A percentile compares a stretch with the other conserved stretches of the same genome.
Evolutionary conservation across 2,329 filamentous ascomycete genomes (phyloP).

Genomic region (Mollisia scopiformis): DNA sequence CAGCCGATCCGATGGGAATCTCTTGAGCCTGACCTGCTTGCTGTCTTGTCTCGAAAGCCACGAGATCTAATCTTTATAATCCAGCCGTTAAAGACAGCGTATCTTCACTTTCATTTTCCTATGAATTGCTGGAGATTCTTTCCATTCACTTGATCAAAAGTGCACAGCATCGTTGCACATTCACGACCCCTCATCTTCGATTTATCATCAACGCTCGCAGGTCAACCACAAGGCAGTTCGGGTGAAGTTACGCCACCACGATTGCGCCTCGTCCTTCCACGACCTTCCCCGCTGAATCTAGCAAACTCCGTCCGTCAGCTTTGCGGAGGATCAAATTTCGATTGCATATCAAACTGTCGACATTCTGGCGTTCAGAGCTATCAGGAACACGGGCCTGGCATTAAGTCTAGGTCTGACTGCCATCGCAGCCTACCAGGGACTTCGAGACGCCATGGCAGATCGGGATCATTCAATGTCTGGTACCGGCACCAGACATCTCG

Average conservation of each 20-base stretch:
- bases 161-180: background rate
- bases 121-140: background rate
- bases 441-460: slow-evolving; percentile 45
- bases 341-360: slow-evolving; percentile 13
- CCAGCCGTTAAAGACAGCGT: background rate
- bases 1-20: background rate
- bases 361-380: slow-evolving; percentile 59
- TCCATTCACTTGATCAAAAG: background rate
- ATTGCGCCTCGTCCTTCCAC: slow-evolving; percentile 16
- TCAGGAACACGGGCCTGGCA: slow-evolving; percentile 56
- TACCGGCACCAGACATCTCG: slow-evolving; percentile 44
- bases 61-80: slow-evolving; percentile 9
- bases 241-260: slow-evolving; percentile 19
- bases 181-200: slow-evolving; percentile 9
- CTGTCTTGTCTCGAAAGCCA: slow-evolving; percentile 7
- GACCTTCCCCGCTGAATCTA: background rate
- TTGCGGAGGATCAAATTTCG: background rate
- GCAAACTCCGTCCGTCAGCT: background rate
- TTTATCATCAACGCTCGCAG: slow-evolving; percentile 16
- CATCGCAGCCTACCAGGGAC: slow-evolving; percentile 54
- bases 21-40: background rate
- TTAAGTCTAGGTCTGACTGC: slow-evolving; percentile 62
- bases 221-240: slow-evolving; percentile 18
- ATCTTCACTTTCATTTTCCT: background rate
- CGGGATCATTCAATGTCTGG: slow-evolving; percentile 14